These are phyloP conservation scores for Cicer bijugum DNA, from an alignment of 306 rosid genomes.

Conservation along the genomic window DNA sequence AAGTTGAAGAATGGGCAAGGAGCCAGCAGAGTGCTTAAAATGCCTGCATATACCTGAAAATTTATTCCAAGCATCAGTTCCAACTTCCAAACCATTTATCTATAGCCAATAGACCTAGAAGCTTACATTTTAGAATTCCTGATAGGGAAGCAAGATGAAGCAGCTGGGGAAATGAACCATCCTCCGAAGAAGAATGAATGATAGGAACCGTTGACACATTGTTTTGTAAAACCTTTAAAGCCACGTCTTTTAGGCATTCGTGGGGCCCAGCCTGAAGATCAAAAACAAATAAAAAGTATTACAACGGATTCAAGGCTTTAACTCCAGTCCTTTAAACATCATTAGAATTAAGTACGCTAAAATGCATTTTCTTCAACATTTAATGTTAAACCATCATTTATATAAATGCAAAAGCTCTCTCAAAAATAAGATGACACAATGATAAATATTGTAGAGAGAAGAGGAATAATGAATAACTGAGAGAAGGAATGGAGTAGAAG, in stretches of 20 bases:
- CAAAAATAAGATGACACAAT: conserved; percentile 19
- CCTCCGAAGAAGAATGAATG: conserved; percentile 57
- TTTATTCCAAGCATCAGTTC: conserved; percentile 51
- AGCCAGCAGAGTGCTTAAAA: conserved; percentile 68
- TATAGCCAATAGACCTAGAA: conserved; percentile 35
- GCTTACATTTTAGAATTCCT: conserved; percentile 73
- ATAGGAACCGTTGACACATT: conserved; percentile 76
- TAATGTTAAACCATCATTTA: conserved; percentile 18
- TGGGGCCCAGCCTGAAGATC: conserved; percentile 72
- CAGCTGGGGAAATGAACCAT: conserved; percentile 71
- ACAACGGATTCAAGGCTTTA: conserved; percentile 22
- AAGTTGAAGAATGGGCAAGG: conserved; percentile 79
- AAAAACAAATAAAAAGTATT: conserved; percentile 36
- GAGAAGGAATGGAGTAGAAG: conserved; percentile 34
- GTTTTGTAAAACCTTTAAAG: conserved; percentile 72
- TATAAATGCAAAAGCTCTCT: conserved; percentile 23
- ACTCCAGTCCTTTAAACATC: conserved; percentile 33
- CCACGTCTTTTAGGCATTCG: conserved; percentile 74
- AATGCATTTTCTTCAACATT: conserved; percentile 36
- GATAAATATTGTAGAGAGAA: conserved; percentile 17
- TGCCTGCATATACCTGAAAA: conserved; percentile 85
- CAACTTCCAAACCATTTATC: conserved; percentile 44
- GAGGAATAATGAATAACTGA: conserved; percentile 8
- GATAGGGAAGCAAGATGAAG: conserved; percentile 79
- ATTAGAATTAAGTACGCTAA: conserved; percentile 28